Percentiles rank a stretch among this genome's conserved stretches.
Conservation (phyloP, 495 filamentous ascomycete genomes). For the Talaromyces liani region DNA sequence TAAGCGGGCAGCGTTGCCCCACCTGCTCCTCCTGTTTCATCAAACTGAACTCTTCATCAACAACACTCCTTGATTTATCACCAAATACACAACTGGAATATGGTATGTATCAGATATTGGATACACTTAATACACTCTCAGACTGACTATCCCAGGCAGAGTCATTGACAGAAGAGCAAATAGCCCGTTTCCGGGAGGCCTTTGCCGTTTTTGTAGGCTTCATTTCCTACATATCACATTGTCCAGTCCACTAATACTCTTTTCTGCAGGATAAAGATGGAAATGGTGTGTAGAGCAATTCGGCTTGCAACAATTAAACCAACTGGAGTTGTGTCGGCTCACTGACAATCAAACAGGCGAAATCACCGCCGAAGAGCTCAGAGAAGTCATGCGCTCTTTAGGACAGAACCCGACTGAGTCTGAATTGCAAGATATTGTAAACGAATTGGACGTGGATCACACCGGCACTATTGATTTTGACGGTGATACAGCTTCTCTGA, state of each 20-base stretch:
- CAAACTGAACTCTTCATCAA: neutral
- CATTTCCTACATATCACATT: neutral
- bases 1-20: neutral
- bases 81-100: neutral
- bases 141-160: neutral
- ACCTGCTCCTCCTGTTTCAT: neutral
- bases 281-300: conserved; percentile 12
- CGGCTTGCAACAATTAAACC: neutral
- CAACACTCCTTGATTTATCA: neutral
- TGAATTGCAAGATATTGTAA: conserved; percentile 39
- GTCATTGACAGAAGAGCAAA: conserved; percentile 12
- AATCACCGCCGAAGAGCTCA: conserved; percentile 34
- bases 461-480: conserved; percentile 40
- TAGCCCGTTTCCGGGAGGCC: conserved; percentile 12
- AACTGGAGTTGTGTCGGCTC: neutral
- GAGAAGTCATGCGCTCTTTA: conserved; percentile 36
- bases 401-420: conserved; percentile 34
- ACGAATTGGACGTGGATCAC: conserved; percentile 37
- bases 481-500: conserved; percentile 15
- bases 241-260: neutral
- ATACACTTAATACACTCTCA: neutral
- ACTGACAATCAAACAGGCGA: conserved; percentile 18
- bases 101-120: neutral
- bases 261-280: conserved; percentile 16
- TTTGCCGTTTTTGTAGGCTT: conserved; percentile 17